Evolutionary conservation across 2,329 filamentous ascomycete genomes (phyloP), one percentile per base, ranked within the genome.

Genomic region (Ceratocystis albifundus): DNA sequence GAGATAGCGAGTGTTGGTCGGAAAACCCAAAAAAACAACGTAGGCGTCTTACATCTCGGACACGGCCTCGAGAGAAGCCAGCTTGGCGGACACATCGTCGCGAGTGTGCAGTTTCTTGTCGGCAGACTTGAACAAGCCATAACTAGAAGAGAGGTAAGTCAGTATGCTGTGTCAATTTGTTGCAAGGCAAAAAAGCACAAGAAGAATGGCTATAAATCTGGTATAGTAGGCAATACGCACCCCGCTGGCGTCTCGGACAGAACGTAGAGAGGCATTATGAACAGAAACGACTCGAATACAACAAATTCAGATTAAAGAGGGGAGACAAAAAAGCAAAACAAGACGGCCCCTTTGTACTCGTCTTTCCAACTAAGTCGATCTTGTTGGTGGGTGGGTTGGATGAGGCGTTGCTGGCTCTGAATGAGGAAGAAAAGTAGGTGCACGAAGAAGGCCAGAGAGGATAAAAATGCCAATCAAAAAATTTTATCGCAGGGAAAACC

Each of bases 41-140:
- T 15, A 41, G 64, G 44, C 22, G 48, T 17, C 88, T 81, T 81
- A 93, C 88, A 96, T 84, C 72, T 89, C 88, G 72, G 90, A 89
- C 70, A 96, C 84, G 72, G 89, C 89, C 77, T 96, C 91, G 45
- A 90, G 86, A 68, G 88, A 88, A 70, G 86, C 83, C 69, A 91
- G 82, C 75, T 94, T 86, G 70, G 85, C 82, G 65, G 84, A 82
- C 70, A 96, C 78, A 74, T 92, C 86, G 78, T 93, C 88, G 74
- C 88, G 87, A 78, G 96, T 94, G 71, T 99, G 82, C 68, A 97
- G 84, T 82, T 97, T 97, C 85, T 96, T 97, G 84, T 97, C 93
- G 77, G 92, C 90, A 72, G 93, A 89, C 83, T 99, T 97, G 81
- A 99, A 91, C 76, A 99, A 85, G 77, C 92, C 94, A 81, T 97